Base-by-base conservation (phyloP, 352 stramenopile genomes). In the Globisporangium solare region DNA sequence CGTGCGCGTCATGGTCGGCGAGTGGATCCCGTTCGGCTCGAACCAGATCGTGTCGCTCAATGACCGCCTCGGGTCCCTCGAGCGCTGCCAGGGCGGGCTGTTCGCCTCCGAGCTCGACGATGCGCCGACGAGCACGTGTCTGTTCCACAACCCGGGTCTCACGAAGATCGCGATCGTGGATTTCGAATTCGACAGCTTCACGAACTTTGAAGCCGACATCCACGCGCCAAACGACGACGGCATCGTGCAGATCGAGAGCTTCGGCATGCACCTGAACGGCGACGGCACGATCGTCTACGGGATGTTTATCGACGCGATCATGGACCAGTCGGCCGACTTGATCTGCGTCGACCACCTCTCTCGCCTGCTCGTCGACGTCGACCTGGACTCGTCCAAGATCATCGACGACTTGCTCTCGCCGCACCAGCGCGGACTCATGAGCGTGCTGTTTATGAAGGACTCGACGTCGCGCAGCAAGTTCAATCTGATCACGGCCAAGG, bases 181-280 rank as follows among this genome's bases (percentile, higher is more conserved):
- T 70, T 99, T 98, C 70, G 97, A 97, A 41, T 93, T 98, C 52
- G 96, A 97, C 27, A 86, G 97, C 32, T 97, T 98, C 63, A 98
- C 98, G 8, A 99, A 99, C 65, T 99, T 99, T 64, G 96, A 99
- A 67, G 96, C 96, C 11, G 95, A 99, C 53, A 99, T 99, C 58
- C 86, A 98, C 58, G 96, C 94, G 54, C 87, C 95, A 1, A 86
- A 95, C 56, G 83, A 97, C 27, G 79, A 89, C 32, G 94, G 92
- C 31, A 89, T 98, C 20, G 87, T 98, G n/a, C 95, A 99, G 75
- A 95, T 99, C 47, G 96, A 99, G 67, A 99, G 90, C 54, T 99
- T 99, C 65, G 96, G 96, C 12, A 93, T 92, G 78, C 81, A 92
- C 41, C 62, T 94, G 10, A 83, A 88, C 37, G 82, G 77, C 52